These are phyloP conservation scores for Avena insularis DNA, from an alignment of 176 grass and related monocot species.

Conservation along the genomic window DNA sequence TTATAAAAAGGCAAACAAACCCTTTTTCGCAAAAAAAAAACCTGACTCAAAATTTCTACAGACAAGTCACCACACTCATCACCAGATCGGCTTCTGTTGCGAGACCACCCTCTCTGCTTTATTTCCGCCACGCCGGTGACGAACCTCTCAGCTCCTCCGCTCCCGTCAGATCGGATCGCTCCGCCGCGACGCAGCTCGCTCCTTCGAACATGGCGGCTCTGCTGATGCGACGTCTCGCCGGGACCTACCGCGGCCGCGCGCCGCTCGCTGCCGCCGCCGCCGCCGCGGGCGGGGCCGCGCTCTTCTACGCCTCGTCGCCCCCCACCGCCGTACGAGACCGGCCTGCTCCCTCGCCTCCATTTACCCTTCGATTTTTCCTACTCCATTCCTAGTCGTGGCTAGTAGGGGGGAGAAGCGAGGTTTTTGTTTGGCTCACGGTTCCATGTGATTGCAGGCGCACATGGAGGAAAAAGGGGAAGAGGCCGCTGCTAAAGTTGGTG, in stretches of 20 bases:
- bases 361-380: conserved; percentile 30
- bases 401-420: neutral
- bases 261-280: conserved; percentile 52
- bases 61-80: neutral
- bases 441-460: conserved; percentile 62
- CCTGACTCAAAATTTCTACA: neutral
- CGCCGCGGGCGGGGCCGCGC: conserved; percentile 54
- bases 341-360: conserved; percentile 16
- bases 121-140: conserved; percentile 15
- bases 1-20: too few relatives aligned
- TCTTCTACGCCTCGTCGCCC: conserved; percentile 60
- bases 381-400: neutral
- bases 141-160: conserved; percentile 1
- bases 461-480: conserved; percentile 66
- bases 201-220: conserved; percentile 62
- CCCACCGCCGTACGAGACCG: conserved; percentile 50
- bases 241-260: conserved; percentile 39
- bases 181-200: neutral
- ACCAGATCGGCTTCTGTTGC: neutral
- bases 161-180: conserved; percentile 50
- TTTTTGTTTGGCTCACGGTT: conserved; percentile 18
- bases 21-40: neutral
- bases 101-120: neutral
- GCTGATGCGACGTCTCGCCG: conserved; percentile 67
- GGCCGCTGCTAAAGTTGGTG: conserved; percentile 66